phyloP scores from a whole-genome alignment of 2,329 filamentous ascomycete species.

The Penicillium sp. region DNA sequence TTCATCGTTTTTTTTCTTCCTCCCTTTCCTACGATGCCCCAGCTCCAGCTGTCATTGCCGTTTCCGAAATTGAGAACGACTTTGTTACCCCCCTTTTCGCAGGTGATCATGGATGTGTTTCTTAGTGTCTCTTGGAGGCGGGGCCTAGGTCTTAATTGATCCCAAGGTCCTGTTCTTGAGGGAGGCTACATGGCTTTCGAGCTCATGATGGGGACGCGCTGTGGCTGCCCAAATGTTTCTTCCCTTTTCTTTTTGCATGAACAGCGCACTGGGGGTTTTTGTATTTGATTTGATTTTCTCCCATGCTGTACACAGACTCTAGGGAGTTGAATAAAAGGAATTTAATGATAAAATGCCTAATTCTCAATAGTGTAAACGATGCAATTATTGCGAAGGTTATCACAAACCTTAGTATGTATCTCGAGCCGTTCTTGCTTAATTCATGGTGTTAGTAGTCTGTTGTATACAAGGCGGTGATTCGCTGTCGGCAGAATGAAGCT shows the following conservation, averaged over 20 bases:
- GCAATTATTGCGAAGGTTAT: not conserved
- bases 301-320: conserved; percentile 41
- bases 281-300: conserved; percentile 36
- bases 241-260: conserved; percentile 37
- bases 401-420: not conserved
- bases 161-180: not conserved
- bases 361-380: not conserved
- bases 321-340: conserved; percentile 32
- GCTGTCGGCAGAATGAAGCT: conserved; percentile 45
- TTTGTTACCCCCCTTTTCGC: conserved; percentile 29
- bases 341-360: conserved; percentile 20
- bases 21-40: conserved; percentile 21
- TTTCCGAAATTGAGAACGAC: conserved; percentile 42
- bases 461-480: conserved; percentile 23
- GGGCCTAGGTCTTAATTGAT: conserved; percentile 17
- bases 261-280: conserved; percentile 35
- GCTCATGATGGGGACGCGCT: conserved; percentile 9
- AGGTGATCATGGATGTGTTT: conserved; percentile 18
- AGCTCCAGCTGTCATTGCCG: conserved; percentile 31
- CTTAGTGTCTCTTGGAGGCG: conserved; percentile 32
- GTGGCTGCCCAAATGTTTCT: conserved; percentile 17
- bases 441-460: not conserved
- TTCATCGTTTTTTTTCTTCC: conserved; percentile 26
- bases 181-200: not conserved
- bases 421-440: not conserved